A percentile compares a stretch with the other conserved stretches of the same genome.
Evolutionary conservation across 176 grass and related monocot genomes (phyloP).

Genomic region (Leersia perrieri): DNA sequence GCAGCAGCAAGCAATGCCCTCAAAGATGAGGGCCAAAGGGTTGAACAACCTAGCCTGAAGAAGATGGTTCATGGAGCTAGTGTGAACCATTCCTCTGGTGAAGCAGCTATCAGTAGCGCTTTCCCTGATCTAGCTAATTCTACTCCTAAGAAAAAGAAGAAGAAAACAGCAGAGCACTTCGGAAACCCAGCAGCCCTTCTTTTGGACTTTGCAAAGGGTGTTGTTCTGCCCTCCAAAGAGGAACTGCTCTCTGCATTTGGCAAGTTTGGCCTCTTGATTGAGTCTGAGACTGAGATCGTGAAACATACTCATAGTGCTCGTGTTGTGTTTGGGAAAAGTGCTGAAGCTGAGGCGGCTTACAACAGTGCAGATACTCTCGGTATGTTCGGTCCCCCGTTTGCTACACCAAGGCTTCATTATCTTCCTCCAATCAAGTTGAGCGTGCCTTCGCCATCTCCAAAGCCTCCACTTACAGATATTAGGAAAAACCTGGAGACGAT

Average conservation of each 20-base stretch:
- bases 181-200: slow-evolving; percentile 53
- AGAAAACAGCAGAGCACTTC: slow-evolving; percentile 34
- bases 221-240: slow-evolving; percentile 56
- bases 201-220: slow-evolving; percentile 38
- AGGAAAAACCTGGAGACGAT: slow-evolving; percentile 89
- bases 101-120: not conserved
- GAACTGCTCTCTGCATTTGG: slow-evolving; percentile 50
- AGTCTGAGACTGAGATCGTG: slow-evolving; percentile 43
- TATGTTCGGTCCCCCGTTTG: slow-evolving; percentile 53
- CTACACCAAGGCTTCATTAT: slow-evolving; percentile 40
- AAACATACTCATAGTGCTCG: slow-evolving; percentile 28
- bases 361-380: slow-evolving; percentile 41
- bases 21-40: slow-evolving; percentile 24
- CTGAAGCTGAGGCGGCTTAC: slow-evolving; percentile 53
- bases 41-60: slow-evolving; percentile 24
- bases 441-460: slow-evolving; percentile 4
- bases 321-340: slow-evolving; percentile 59
- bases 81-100: slow-evolving; percentile 22
- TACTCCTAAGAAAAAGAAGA: slow-evolving; percentile 39
- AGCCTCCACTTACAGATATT: slow-evolving; percentile 58
- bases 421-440: slow-evolving; percentile 36
- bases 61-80: slow-evolving; percentile 4
- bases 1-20: not conserved
- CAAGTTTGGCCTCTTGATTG: slow-evolving; percentile 57
- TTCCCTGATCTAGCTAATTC: slow-evolving; percentile 1